Conservation (phyloP, 768 basidiomycete genomes). For the Leccinum incarnatum region DNA sequence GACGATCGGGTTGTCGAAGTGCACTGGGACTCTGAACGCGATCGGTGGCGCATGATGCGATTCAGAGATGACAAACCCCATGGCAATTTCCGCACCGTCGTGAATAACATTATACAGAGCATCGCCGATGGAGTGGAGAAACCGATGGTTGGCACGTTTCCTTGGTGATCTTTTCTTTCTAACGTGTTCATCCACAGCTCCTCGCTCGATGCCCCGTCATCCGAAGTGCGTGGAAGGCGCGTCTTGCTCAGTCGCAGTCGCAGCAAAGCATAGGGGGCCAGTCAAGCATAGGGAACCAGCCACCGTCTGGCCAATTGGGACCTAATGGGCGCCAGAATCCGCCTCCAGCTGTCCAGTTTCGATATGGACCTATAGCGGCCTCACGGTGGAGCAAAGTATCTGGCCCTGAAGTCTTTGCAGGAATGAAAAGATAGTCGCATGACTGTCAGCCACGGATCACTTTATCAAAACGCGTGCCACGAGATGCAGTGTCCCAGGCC, state of each 20-base stretch:
- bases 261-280: slow-evolving; percentile 23
- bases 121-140: slow-evolving; percentile 95
- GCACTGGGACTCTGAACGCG: slow-evolving; percentile 71
- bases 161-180: slow-evolving; percentile 6
- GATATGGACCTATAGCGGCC: slow-evolving; percentile 62
- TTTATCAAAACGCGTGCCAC: slow-evolving; percentile 4
- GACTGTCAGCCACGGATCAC: neutral
- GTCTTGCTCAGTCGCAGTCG: slow-evolving; percentile 43
- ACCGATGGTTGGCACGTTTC: slow-evolving; percentile 57
- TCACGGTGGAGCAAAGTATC: slow-evolving; percentile 75
- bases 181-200: slow-evolving; percentile 46
- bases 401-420: slow-evolving; percentile 58
- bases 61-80: slow-evolving; percentile 93
- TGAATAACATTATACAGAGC: slow-evolving; percentile 85
- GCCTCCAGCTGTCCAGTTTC: slow-evolving; percentile 21
- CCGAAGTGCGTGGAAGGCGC: slow-evolving; percentile 72
- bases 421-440: slow-evolving; percentile 59
- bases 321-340: slow-evolving; percentile 25
- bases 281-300: slow-evolving; percentile 12
- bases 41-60: slow-evolving; percentile 86
- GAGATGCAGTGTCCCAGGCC: slow-evolving; percentile 5
- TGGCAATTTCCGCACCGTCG: slow-evolving; percentile 83
- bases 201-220: slow-evolving; percentile 61
- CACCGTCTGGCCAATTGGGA: slow-evolving; percentile 17
- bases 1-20: slow-evolving; percentile 96